Evolutionary conservation across 2,329 filamentous ascomycete genomes (phyloP).

Genomic region (Daldinia sp.): DNA sequence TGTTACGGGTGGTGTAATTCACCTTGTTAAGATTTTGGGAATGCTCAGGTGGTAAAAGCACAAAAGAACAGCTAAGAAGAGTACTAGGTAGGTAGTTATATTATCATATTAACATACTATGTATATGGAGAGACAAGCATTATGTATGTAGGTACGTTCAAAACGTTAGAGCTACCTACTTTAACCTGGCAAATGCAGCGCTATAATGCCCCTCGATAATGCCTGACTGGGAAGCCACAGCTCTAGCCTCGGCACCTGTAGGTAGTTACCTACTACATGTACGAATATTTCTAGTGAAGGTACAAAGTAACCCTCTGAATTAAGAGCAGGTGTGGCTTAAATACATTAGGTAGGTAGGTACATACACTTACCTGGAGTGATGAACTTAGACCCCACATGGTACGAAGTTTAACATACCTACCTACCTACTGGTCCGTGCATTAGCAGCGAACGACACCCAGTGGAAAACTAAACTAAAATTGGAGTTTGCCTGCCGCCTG

Average conservation of each 20-base stretch:
- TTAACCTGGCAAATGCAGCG: constrained; percentile 14
- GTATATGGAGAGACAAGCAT: background rate
- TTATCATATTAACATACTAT: constrained; percentile 14
- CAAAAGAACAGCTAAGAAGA: constrained; percentile 4
- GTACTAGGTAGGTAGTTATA: too few relatives aligned
- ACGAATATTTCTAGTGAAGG: too few relatives aligned
- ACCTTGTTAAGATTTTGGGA: constrained; percentile 18
- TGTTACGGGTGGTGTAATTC: constrained; percentile 28
- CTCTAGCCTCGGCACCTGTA: constrained; percentile 21
- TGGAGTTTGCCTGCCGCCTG: constrained; percentile 30
- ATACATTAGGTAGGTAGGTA: background rate
- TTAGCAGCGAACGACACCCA: background rate
- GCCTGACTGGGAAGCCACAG: constrained; percentile 25
- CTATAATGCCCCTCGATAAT: constrained; percentile 36
- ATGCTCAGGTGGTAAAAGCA: constrained; percentile 10
- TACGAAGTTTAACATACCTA: background rate
- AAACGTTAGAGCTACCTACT: constrained; percentile 24
- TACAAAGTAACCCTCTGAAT: background rate
- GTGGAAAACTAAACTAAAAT: constrained; percentile 13
- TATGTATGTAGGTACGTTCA: constrained; percentile 10
- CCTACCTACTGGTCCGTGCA: background rate
- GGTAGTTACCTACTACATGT: constrained; percentile 7
- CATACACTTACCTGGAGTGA: too few relatives aligned
- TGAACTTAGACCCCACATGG: background rate
- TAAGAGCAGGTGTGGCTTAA: constrained; percentile 2